Conservation (phyloP, 2,329 filamentous ascomycete species). For the Aspergillus jensenii region DNA sequence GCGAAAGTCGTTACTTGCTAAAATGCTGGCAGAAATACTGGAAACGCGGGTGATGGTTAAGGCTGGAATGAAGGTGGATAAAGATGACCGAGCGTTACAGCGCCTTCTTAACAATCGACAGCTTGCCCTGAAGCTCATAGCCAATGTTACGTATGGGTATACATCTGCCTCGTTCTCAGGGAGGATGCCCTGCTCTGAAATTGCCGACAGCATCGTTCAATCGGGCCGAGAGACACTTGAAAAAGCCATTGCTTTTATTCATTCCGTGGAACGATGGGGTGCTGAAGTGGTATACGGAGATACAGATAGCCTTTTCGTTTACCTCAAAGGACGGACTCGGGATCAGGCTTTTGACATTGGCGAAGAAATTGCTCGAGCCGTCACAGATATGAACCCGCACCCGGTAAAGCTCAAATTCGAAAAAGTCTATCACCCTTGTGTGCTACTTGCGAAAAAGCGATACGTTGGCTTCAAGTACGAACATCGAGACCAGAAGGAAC, state of each 20-base stretch:
- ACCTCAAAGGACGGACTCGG: conserved; percentile 80
- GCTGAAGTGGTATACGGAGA: conserved; percentile 98
- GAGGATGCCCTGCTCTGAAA: conserved; percentile 96
- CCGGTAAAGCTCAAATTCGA: conserved; percentile 97
- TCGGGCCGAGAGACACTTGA: conserved; percentile 93
- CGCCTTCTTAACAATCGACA: conserved; percentile 90
- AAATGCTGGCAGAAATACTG: conserved; percentile 94
- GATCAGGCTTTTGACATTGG: conserved; percentile 91
- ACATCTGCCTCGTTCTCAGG: conserved; percentile 96
- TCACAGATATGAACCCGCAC: conserved; percentile 86
- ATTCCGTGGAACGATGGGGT: conserved; percentile 81
- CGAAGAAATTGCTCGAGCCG: conserved; percentile 81
- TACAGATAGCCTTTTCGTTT: conserved; percentile 91
- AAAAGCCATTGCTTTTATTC: conserved; percentile 87
- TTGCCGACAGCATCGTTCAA: conserved; percentile 97
- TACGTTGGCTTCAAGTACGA: conserved; percentile 99
- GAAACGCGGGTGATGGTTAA: conserved; percentile 98
- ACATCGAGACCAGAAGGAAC: conserved; percentile 67
- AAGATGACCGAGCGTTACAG: conserved; percentile 81
- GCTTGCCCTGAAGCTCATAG: conserved; percentile 88
- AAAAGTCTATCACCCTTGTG: conserved; percentile 95
- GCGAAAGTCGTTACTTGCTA: conserved; percentile 85
- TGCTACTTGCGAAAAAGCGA: conserved; percentile 92
- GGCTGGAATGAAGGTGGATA: conserved; percentile 90
- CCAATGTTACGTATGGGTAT: conserved; percentile 99